Evolutionary conservation across 1,139 yeast species (phyloP), one percentile per base, ranked within the genome.

Genomic region (Zygoascus sp.): DNA sequence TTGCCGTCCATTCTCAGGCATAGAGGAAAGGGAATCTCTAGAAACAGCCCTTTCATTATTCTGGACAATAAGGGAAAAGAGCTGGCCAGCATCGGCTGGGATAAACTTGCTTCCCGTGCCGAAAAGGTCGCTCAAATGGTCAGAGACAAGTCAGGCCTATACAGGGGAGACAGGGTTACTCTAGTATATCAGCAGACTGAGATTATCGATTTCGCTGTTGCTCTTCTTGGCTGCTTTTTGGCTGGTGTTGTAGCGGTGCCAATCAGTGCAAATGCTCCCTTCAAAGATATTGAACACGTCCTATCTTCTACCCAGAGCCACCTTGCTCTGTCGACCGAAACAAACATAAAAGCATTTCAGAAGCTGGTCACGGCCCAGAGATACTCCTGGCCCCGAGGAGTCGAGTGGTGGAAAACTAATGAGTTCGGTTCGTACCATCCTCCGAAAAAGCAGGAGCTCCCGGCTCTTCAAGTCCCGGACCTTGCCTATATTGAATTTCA

Each of bases 241-340:
- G 95, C 97, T 0, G 96, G 96, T 0, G 86, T 88, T 34, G 90
- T 94, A 1, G 97, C 97, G 0, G 94, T 94, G 9, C 98, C 98
- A 0, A 79, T 89, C 39, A 85, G 86, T 46, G 83, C 89, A 45
- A 84, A 84, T 46, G 61, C 68, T 1, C 73, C 79, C 11, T 79
- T 83, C 38, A 75, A 80, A 20, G 96, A 88, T 55, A 80, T 87
- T 45, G 73, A 81, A 17, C 82, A 80, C 50, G 84, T 90, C 36
- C 76, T 92, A 61, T 76, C 76, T 44, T 73, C 78, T 42, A 87
- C 97, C 0, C 86, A 83, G 51, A 75, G 95, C 0, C 89, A 84
- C 61, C 69, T 87, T 50, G 82, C 90, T 42, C 69, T 94, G 35
- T 83, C 89, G 52, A 87, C 97, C 0, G 97, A 90, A 41, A 69